Base-by-base conservation (phyloP, 2,329 filamentous ascomycete genomes). In the Bisporella sp. region DNA sequence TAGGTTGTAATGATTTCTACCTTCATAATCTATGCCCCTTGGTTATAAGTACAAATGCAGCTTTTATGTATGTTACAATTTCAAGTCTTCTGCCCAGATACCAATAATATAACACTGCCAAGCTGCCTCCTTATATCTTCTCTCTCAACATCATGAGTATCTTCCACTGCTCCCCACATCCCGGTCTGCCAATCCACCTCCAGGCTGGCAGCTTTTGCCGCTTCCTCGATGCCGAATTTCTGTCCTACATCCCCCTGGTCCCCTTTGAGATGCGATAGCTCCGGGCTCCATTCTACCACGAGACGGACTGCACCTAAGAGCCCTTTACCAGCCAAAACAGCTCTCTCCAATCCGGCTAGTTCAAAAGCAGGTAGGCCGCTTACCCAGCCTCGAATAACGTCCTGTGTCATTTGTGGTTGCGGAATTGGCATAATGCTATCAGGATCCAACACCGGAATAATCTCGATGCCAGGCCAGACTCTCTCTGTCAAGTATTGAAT, bases 121-220 rank as follows among this genome's bases (percentile, higher is more conserved):
- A 97, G 71, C 71, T 97, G 93, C 62, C 92, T 78, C 64, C 82
- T 79, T 57, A 97, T 60, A 68, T 99, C 93, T 69, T 95, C 92
- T 68, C 84, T 87, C 62, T 95, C 87, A 1, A 99, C 93, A 73
- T 99, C 93, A 70, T 99, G 93, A 31, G 91, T 96, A 69, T 99
- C 64, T 51, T 99, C 93, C 1, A 99, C 93, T 73, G 96, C 91
- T 6, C 93, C 93, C 92, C 93, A 97, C 69, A 87, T 84, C 31
- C 79, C 73, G 1, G 85, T 95, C 77, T 99, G 93, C 85, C 89
- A 96, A 56, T 81, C 77, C 12, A 96, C 89, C 73, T 99, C 93
- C 41, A 95, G 67, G 61, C 80, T 96, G 5, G 85, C 83, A 11
- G 86, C 85, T 61, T 78, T 75, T 0, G 88, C 84, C 1, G 91